A percentile compares a stretch with the other conserved stretches of the same genome.
phyloP scores from a whole-genome alignment of 2,329 filamentous ascomycete species.

The Xylaria multiplex region DNA sequence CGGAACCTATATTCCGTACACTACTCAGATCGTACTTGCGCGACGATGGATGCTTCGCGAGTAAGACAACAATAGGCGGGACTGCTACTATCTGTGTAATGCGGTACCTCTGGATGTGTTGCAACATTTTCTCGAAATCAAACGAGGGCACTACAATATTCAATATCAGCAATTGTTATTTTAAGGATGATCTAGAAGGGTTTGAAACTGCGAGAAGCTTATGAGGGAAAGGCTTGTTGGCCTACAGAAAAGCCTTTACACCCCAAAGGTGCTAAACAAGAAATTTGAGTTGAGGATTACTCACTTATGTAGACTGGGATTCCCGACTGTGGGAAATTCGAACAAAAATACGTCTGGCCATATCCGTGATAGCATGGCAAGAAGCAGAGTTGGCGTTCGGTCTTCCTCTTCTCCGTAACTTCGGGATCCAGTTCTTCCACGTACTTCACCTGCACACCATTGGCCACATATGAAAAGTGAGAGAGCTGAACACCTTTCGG shows the following conservation, averaged over 20 bases:
- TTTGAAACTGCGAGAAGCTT: too few species aligned
- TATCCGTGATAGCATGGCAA: conserved; percentile 82
- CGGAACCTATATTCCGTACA: conserved; percentile 67
- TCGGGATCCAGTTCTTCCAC: conserved; percentile 59
- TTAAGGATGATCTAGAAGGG: too few species aligned
- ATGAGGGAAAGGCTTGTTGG: too few species aligned
- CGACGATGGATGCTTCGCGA: conserved; percentile 76
- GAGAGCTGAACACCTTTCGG: conserved; percentile 86
- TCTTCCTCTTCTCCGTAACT: conserved; percentile 54
- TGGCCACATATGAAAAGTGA: conserved; percentile 80
- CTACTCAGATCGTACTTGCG: conserved; percentile 75
- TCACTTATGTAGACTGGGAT: conserved; percentile 75
- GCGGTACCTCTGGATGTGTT: conserved; percentile 72
- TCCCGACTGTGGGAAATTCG: conserved; percentile 64
- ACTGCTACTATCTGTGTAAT: conserved; percentile 75
- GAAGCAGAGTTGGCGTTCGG: conserved; percentile 67
- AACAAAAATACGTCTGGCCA: conserved; percentile 76
- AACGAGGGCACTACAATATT: conserved; percentile 68
- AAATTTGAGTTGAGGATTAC: too few species aligned
- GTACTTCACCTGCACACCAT: conserved; percentile 69
- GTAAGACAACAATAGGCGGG: conserved; percentile 77
- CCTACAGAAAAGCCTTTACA: too few species aligned
- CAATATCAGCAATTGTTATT: too few species aligned
- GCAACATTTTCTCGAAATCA: conserved; percentile 77
- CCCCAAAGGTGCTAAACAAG: too few species aligned